phyloP scores from a whole-genome alignment of 805 yeast genomes.

The Ogataea pini region DNA sequence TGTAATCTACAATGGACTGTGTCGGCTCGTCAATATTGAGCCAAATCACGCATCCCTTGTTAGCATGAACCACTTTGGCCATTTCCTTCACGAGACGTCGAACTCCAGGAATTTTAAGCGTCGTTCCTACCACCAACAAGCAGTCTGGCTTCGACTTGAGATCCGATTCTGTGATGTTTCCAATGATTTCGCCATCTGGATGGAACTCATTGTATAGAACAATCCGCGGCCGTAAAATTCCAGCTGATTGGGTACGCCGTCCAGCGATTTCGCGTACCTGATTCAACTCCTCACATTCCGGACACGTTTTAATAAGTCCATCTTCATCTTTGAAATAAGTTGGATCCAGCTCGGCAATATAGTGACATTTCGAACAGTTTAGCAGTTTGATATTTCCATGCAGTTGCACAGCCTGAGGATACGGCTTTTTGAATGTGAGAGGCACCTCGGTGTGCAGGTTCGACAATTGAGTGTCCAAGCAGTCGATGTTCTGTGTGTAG shows the following conservation, averaged over 20 bases:
- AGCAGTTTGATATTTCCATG: conserved; percentile 80
- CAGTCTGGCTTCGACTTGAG: conserved; percentile 70
- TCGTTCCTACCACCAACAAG: conserved; percentile 79
- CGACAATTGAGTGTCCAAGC: conserved; percentile 64
- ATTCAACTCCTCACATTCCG: conserved; percentile 63
- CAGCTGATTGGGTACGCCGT: conserved; percentile 62
- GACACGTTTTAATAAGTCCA: conserved; percentile 50
- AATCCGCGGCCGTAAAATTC: conserved; percentile 63
- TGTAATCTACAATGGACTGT: conserved; percentile 47
- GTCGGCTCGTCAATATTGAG: conserved; percentile 58
- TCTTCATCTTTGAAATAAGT: conserved; percentile 40
- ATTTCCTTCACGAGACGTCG: conserved; percentile 60
- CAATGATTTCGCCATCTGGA: conserved; percentile 88
- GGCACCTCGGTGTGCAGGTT: conserved; percentile 52
- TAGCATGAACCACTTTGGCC: conserved; percentile 55
- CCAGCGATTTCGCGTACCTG: conserved; percentile 58
- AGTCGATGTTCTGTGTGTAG: conserved; percentile 88
- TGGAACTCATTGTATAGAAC: conserved; percentile 74
- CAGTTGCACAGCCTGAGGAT: conserved; percentile 69
- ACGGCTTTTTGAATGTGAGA: conserved; percentile 36
- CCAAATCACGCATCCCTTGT: conserved; percentile 63
- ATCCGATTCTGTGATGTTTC: conserved; percentile 70
- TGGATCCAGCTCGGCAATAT: conserved; percentile 54
- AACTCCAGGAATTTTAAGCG: conserved; percentile 78
- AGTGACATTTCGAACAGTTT: conserved; percentile 75